Base-by-base conservation (phyloP, 352 stramenopile species). In the Globisporangium parvum region DNA sequence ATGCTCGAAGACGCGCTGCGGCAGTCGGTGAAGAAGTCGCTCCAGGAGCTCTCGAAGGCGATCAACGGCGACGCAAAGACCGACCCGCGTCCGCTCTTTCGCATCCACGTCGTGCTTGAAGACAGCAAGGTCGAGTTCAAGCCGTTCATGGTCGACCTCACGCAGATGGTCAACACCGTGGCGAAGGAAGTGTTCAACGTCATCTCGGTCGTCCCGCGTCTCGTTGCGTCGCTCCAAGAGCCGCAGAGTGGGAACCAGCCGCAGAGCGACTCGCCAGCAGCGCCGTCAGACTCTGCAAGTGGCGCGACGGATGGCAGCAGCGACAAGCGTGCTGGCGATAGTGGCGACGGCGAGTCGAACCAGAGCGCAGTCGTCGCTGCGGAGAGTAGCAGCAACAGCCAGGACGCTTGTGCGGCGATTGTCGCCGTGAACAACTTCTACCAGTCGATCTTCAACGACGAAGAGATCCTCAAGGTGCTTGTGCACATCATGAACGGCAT, bases 401-500 rank as follows among this genome's bases (percentile, higher is more conserved):
- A 20, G 6, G 41, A 18, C 41, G 41, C 37, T 42, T 2, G 37
- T 18, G n/a, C n/a, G 41, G 20, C 41, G 9, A 10, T 24, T 0
- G 56, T 40, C 21, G 44, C 41, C 31, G 57, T 64, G 24, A 91
- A 72, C 65, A 91, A 85, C 35, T 98, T 96, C 52, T 97, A 96
- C 59, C 81, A 97, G 51, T 93, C 84, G n/a, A 96, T 98, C 53
- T 97, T 92, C 58, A 97, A 97, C 48, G 93, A 98, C 57, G 88
- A 97, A 66, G 95, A 98, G 55, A 98, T 96, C 39, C 67, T 98
- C 3, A 98, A 97, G 60, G 85, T 98, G 12, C 71, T 97, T 8
- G 90, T 98, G 1, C 85, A 97, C 51, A 97, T 98, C 54, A 98
- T 98, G 91, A 98, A 98, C 63, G 93, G 93, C 12, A 98, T 98